A percentile compares a stretch with the other conserved stretches of the same genome.
Evolutionary conservation across 23 red algal genomes (phyloP).

Genomic region (Gracilaria vermiculophylla): DNA sequence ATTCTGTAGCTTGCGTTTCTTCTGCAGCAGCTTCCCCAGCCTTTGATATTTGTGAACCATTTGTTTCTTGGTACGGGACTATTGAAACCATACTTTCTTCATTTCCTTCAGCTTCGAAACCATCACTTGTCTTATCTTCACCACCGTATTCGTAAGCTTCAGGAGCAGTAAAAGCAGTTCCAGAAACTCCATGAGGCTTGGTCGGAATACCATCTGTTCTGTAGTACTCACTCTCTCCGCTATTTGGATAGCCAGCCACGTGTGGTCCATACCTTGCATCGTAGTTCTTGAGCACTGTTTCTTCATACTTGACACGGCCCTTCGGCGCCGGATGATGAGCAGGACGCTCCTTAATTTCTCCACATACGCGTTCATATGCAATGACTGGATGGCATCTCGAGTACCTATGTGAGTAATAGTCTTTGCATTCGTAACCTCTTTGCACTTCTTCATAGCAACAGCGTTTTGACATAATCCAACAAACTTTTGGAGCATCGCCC

Average conservation of each 20-base stretch:
- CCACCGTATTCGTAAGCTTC: background rate
- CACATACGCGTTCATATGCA: conserved; percentile 1
- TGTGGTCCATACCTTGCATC: conserved; percentile 53
- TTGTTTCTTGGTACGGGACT: background rate
- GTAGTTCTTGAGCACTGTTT: conserved; percentile 52
- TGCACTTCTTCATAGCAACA: conserved; percentile 54
- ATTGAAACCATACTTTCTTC: background rate
- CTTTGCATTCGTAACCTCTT: conserved; percentile 36
- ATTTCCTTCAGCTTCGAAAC: background rate
- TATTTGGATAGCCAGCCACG: conserved; percentile 19
- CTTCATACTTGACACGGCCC: conserved; percentile 32
- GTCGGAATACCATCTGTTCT: conserved; percentile 13
- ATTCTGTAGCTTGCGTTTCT: too few species aligned
- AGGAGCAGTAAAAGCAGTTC: background rate
- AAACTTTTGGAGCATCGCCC: background rate
- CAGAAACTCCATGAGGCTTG: conserved; percentile 30
- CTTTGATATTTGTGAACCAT: too few species aligned
- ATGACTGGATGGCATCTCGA: conserved; percentile 49
- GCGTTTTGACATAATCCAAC: conserved; percentile 32
- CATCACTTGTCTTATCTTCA: background rate
- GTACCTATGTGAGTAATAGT: conserved; percentile 47
- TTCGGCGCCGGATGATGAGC: conserved; percentile 20
- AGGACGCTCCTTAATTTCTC: conserved; percentile 2
- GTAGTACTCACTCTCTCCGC: conserved; percentile 48
- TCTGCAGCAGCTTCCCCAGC: too few species aligned